phyloP scores from a whole-genome alignment of 352 stramenopile species.

The Pythium diclinum region DNA sequence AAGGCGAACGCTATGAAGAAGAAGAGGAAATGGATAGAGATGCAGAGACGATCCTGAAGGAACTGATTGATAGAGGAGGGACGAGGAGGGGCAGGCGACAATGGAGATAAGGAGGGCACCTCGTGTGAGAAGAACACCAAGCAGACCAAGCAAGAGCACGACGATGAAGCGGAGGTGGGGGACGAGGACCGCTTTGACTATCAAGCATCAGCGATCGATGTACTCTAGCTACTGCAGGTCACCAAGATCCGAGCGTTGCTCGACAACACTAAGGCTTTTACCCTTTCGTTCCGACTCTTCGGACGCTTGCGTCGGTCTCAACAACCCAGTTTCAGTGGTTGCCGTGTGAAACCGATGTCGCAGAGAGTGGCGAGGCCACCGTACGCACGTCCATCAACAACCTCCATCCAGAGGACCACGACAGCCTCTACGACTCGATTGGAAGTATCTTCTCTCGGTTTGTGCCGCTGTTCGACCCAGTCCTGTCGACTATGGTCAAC shows the following conservation, averaged over 20 bases:
- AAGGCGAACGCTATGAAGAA: too few relatives aligned
- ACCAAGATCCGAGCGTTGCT: too few relatives aligned
- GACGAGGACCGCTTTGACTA: background rate
- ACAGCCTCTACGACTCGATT: slow-evolving; percentile 27
- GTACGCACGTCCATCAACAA: slow-evolving; percentile 43
- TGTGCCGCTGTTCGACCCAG: slow-evolving; percentile 33
- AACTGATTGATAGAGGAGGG: background rate
- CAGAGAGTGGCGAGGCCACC: slow-evolving; percentile 8
- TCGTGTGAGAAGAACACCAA: too few relatives aligned
- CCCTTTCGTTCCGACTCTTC: too few relatives aligned
- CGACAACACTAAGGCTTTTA: too few relatives aligned
- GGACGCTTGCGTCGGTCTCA: slow-evolving; percentile 6
- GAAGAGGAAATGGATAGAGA: too few relatives aligned
- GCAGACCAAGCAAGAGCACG: background rate
- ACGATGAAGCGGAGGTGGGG: slow-evolving; percentile 11
- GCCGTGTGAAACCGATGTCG: slow-evolving; percentile 26
- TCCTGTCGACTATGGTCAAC: slow-evolving; percentile 15
- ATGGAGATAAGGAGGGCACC: background rate
- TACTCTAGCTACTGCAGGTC: too few relatives aligned
- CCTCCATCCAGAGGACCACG: slow-evolving; percentile 29
- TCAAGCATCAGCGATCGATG: slow-evolving; percentile 12
- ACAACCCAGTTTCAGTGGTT: slow-evolving; percentile 31
- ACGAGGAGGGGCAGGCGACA: background rate
- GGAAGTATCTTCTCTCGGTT: slow-evolving; percentile 25
- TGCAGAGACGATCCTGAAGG: too few relatives aligned